These are phyloP conservation scores for Larix sibirica DNA, from an alignment of 83 land plant genomes.

Conservation along the genomic window DNA sequence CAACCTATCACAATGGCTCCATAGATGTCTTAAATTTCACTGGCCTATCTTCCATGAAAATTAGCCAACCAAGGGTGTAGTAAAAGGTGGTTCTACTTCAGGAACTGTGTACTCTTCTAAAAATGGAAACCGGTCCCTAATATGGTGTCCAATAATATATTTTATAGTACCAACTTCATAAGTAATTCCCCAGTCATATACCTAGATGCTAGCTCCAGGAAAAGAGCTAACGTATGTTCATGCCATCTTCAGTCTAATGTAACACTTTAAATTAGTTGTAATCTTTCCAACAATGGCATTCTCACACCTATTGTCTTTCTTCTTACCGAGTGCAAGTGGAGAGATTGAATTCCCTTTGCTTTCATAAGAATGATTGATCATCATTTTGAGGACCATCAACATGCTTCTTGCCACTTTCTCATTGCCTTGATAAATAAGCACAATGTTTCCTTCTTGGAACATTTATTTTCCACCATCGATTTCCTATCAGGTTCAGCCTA, in stretches of 20 bases:
- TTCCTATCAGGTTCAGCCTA: no score
- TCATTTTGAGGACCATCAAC: no score
- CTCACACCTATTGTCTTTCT: no score
- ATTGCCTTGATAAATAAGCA: no score
- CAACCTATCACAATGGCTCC: constrained; percentile 77
- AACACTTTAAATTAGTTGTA: no score
- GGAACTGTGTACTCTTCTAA: constrained; percentile 80
- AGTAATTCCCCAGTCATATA: constrained; percentile 84
- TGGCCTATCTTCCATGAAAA: constrained; percentile 90
- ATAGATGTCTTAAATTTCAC: constrained; percentile 81
- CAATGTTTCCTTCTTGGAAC: no score
- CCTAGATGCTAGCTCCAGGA: constrained; percentile 93
- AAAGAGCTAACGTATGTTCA: constrained; percentile 87
- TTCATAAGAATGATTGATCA: no score
- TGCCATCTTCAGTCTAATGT: constrained; percentile 73
- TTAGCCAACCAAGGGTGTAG: constrained; percentile 83
- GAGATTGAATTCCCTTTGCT: no score
- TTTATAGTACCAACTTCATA: constrained; percentile 83
- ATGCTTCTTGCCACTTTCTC: no score
- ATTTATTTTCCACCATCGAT: no score
- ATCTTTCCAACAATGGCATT: no score
- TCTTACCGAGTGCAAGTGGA: no score
- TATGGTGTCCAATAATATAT: constrained; percentile 71
- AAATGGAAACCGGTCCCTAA: constrained; percentile 90
- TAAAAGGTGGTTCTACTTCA: constrained; percentile 90